These are phyloP conservation scores for Licmophora abbreviata DNA, from an alignment of 108 stramenopile species.

Conservation along the genomic window DNA sequence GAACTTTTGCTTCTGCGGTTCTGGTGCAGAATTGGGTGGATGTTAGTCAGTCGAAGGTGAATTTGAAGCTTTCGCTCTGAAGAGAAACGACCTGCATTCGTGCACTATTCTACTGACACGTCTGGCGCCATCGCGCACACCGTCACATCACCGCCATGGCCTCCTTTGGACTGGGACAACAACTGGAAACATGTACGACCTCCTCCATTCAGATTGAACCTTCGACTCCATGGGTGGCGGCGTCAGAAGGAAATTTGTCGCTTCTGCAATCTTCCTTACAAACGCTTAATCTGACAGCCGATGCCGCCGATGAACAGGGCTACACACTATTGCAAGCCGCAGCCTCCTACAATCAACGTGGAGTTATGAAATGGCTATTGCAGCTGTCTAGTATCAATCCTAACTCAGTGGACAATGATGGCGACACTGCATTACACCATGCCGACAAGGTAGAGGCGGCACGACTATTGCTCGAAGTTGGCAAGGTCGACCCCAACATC, in stretches of 20 bases:
- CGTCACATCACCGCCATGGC: constrained; percentile 26
- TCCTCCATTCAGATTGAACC: constrained; percentile 21
- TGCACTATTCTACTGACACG: too few species aligned
- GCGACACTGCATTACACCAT: constrained; percentile 57
- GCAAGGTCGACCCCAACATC: constrained; percentile 13
- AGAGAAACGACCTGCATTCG: too few species aligned
- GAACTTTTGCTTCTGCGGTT: too few species aligned
- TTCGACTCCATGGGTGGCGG: constrained; percentile 56
- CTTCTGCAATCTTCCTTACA: constrained; percentile 32
- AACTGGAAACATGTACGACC: constrained; percentile 1
- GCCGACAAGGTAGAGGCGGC: constrained; percentile 30
- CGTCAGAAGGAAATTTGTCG: constrained; percentile 45
- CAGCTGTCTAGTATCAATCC: constrained; percentile 2
- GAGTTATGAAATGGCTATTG: constrained; percentile 32
- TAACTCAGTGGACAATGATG: constrained; percentile 5
- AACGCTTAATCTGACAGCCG: constrained; percentile 16
- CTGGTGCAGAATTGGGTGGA: too few species aligned
- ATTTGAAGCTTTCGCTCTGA: too few species aligned
- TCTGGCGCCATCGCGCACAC: too few species aligned
- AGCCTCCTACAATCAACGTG: constrained; percentile 43
- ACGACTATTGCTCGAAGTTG: constrained; percentile 28
- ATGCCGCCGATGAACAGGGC: constrained; percentile 41
- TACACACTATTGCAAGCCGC: constrained; percentile 61
- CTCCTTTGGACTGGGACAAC: constrained; percentile 25
- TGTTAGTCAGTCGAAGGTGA: too few species aligned